These are phyloP conservation scores for Blastocystis sp. DNA, from an alignment of 352 stramenopile species.

Conservation along the genomic window DNA sequence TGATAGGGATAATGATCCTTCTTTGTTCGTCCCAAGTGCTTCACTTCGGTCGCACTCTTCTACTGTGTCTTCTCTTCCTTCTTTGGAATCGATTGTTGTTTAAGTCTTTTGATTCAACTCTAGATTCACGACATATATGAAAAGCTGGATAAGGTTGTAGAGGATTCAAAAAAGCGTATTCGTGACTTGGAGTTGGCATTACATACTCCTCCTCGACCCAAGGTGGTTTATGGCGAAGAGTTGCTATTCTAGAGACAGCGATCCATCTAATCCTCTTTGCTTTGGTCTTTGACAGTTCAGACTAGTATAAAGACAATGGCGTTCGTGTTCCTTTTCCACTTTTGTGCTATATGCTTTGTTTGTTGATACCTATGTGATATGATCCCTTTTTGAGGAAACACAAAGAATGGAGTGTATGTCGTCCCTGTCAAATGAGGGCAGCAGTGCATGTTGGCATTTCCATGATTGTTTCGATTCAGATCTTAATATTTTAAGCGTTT, in stretches of 20 bases:
- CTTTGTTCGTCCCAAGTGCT: neutral
- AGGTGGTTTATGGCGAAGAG: neutral
- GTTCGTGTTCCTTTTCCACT: neutral
- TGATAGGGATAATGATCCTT: neutral
- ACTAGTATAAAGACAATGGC: neutral
- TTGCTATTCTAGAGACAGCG: neutral
- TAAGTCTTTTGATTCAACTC: neutral
- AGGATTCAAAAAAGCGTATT: neutral
- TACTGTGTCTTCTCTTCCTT: neutral
- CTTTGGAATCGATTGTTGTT: neutral
- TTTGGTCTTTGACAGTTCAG: neutral
- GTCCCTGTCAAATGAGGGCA: neutral
- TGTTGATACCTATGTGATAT: neutral
- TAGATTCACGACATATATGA: neutral
- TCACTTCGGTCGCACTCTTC: neutral
- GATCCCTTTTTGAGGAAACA: neutral
- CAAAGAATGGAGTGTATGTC: neutral
- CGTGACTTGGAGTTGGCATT: neutral
- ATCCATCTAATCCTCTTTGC: neutral
- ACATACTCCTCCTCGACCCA: neutral
- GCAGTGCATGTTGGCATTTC: neutral
- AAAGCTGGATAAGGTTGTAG: neutral
- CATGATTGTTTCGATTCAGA: neutral
- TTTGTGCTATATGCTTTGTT: neutral
- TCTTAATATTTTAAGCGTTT: constrained; percentile 6